These are phyloP conservation scores for Calocybe gangraenosa DNA, from an alignment of 768 basidiomycete genomes.

Conservation along the genomic window DNA sequence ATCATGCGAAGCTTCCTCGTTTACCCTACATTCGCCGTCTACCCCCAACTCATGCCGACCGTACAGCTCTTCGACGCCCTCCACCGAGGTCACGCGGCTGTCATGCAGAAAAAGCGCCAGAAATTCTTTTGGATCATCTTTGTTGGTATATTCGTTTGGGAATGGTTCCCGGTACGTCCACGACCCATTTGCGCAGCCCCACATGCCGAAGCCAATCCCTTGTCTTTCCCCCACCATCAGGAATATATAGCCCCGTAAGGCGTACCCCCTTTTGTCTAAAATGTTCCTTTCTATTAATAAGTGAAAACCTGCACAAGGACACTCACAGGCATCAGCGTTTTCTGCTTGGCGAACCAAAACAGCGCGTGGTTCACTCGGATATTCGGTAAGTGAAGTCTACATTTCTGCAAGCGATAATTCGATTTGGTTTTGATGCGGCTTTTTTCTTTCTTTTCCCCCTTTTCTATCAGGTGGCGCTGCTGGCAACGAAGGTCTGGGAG, in stretches of 20 bases:
- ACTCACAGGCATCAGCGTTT: conserved; percentile 54
- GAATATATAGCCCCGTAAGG: conserved; percentile 39
- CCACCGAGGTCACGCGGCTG: conserved; percentile 34
- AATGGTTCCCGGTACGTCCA: neutral
- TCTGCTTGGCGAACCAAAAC: conserved; percentile 48
- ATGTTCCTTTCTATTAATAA: neutral
- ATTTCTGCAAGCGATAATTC: too few species aligned
- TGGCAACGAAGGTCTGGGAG: too few species aligned
- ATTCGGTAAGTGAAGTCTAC: conserved; percentile 41
- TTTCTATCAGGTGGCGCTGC: conserved; percentile 39
- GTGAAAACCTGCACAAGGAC: too few species aligned
- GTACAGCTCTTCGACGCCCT: too few species aligned
- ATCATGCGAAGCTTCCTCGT: conserved; percentile 39
- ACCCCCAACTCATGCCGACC: too few species aligned
- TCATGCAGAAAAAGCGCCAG: conserved; percentile 45
- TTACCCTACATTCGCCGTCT: too few species aligned
- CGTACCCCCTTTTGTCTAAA: conserved; percentile 15
- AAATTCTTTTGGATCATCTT: conserved; percentile 54
- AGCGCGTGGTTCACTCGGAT: conserved; percentile 47
- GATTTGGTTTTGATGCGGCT: neutral
- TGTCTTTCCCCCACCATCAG: conserved; percentile 5
- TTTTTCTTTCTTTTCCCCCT: conserved; percentile 9
- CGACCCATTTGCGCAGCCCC: neutral
- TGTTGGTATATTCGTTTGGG: too few species aligned
- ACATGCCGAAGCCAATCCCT: too few species aligned